Evolutionary conservation across 2,329 filamentous ascomycete species (phyloP).

Genomic region (Microdochium bolleyi): DNA sequence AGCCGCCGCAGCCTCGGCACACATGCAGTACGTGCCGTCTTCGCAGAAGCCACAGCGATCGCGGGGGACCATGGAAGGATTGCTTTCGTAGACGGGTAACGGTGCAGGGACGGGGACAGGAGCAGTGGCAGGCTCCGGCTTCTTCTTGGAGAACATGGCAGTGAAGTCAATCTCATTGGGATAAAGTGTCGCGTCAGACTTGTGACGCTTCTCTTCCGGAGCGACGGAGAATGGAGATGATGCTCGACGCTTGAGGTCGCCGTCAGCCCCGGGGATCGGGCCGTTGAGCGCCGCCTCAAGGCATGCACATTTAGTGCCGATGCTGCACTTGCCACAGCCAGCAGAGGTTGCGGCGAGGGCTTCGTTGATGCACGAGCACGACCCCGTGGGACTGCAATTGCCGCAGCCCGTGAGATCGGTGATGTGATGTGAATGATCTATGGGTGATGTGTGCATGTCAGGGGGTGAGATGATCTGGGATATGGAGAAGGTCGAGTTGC

Average conservation of each 20-base stretch:
- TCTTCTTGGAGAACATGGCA: conserved; percentile 47
- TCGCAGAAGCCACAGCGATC: conserved; percentile 79
- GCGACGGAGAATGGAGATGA: conserved; percentile 32
- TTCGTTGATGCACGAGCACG: conserved; percentile 52
- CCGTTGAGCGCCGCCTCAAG: conserved; percentile 37
- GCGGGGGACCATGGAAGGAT: conserved; percentile 33
- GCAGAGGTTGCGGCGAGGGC: conserved; percentile 43
- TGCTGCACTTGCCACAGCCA: conserved; percentile 59
- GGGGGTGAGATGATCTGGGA: conserved; percentile 50
- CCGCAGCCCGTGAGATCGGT: conserved; percentile 40
- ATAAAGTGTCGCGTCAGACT: conserved; percentile 29
- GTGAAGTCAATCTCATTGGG: conserved; percentile 70
- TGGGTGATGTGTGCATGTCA: conserved; percentile 21
- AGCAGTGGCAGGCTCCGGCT: conserved; percentile 25
- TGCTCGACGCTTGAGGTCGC: conserved; percentile 40
- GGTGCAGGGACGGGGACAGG: conserved; percentile 14
- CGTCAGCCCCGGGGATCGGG: conserved; percentile 17
- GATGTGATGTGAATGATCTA: conserved; percentile 21
- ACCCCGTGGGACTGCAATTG: conserved; percentile 42
- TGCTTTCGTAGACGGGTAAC: conserved; percentile 12
- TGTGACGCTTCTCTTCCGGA: conserved; percentile 48
- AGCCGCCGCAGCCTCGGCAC: conserved; percentile 48
- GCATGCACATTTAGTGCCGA: conserved; percentile 55
- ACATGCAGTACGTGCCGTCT: conserved; percentile 75
- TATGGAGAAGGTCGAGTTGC: conserved; percentile 38